Base-by-base conservation (phyloP, 192 early-diverging fungal species). In the Entrophospora sp. region DNA sequence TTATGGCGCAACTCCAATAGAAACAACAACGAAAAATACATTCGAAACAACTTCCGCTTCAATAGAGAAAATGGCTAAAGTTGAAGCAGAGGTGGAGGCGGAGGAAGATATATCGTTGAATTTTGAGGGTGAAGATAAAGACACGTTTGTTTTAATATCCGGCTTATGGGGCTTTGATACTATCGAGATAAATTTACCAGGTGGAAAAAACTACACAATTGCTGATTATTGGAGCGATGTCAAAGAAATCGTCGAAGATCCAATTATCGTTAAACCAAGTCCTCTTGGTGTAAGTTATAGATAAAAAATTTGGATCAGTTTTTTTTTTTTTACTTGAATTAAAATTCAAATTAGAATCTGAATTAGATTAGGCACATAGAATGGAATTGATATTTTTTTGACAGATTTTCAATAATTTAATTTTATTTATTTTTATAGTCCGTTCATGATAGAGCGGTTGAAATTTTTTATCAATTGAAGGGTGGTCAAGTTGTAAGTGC, bases 401-500 rank as follows among this genome's bases (percentile, higher is more conserved):
- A 4, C 58, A n/a, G 12, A 20, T 36, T 40, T 13, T 27, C n/a
- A 4, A 37, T 60, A 36, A 38, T 38, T 25, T 37, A 5, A 4
- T 25, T 42, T 3, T 5, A 60, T 18, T 27, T 46, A 45, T 30
- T 0, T 18, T 8, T 55, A 1, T 32, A 66, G 64, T 66, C 64
- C 5, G 4, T 66, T 42, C 64, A 66, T 14, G 64, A 66, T 32
- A 28, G 64, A 28, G 64, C 64, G 14, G 64, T 66, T 16, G 51
- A 66, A 14, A 36, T 55, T 40, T 66, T 51, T 36, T 66, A 66
- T 55, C 64, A 66, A 42, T 24, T 66, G 5, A 66, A 55, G 43
- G 64, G 64, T 9, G 64, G 64, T 9, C 64, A 55, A 52, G 64
- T 66, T 22, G 64, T 66, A 56, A 22, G 64, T 52, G n/a, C 12